Evolutionary conservation across 2,329 filamentous ascomycete species (phyloP).

Genomic region (Colletotrichum limetticola): DNA sequence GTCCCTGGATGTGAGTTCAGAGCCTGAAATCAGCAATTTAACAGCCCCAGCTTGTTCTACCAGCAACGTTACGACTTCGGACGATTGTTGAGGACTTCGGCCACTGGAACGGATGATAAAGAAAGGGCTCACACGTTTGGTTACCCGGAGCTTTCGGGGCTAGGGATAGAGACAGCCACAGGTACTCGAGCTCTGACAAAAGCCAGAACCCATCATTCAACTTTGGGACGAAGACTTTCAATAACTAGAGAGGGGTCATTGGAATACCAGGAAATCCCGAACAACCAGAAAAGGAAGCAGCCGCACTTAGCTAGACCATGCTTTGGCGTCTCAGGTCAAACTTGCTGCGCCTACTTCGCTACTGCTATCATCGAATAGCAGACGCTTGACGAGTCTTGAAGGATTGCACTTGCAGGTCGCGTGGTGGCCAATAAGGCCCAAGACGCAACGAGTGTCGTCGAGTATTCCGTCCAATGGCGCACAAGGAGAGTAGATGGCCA

Average conservation of each 20-base stretch:
- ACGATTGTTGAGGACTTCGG: background rate
- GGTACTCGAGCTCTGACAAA: background rate
- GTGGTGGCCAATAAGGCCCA: slow-evolving; percentile 14
- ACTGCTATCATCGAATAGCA: background rate
- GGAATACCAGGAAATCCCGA: background rate
- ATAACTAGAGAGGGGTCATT: background rate
- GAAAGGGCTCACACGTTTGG: too few species aligned
- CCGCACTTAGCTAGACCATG: background rate
- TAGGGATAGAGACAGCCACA: background rate
- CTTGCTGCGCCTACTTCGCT: slow-evolving; percentile 11
- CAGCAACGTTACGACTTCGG: too few species aligned
- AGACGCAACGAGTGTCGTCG: background rate
- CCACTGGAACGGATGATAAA: too few species aligned
- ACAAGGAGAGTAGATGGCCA: background rate
- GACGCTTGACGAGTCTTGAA: background rate
- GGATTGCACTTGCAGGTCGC: slow-evolving; percentile 22
- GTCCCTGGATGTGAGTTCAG: background rate
- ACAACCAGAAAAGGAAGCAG: background rate
- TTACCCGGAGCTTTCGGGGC: background rate
- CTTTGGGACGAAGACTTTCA: background rate
- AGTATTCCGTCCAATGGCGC: slow-evolving; percentile 27
- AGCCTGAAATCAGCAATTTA: background rate
- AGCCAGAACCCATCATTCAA: background rate
- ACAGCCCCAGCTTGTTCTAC: too few species aligned
- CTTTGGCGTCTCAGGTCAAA: background rate